phyloP scores from a whole-genome alignment of 129 eudicot species.

The Pseudognaphalium luteoalbum region DNA sequence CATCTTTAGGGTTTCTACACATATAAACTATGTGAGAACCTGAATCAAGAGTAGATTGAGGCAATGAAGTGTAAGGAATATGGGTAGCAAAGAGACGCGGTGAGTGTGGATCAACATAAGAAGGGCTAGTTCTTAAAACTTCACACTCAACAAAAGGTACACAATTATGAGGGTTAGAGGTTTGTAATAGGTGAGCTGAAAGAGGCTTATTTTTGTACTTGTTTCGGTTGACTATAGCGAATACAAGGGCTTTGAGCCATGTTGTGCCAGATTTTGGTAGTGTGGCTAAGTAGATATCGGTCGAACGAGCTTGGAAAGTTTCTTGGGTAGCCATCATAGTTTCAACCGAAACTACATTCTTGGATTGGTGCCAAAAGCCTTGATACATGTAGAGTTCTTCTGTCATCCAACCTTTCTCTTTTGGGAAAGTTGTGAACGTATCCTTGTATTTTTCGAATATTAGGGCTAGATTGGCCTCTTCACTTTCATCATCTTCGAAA shows the following conservation, averaged over 20 bases:
- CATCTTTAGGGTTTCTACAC: constrained; percentile 61
- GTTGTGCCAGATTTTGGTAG: constrained; percentile 45
- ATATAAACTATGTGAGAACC: constrained; percentile 42
- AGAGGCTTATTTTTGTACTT: background rate
- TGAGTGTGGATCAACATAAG: background rate
- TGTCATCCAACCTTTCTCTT: constrained; percentile 36
- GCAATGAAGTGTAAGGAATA: constrained; percentile 36
- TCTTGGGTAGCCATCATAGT: constrained; percentile 30
- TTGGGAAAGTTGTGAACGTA: constrained; percentile 17
- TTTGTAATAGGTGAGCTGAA: constrained; percentile 36
- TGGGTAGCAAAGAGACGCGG: constrained; percentile 36
- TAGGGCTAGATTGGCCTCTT: background rate
- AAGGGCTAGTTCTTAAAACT: constrained; percentile 24
- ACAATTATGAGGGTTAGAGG: constrained; percentile 37
- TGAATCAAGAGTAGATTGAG: constrained; percentile 33
- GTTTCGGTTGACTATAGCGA: constrained; percentile 26
- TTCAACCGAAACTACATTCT: constrained; percentile 10
- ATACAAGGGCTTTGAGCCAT: constrained; percentile 46
- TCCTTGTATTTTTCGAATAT: constrained; percentile 14
- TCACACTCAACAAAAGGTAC: constrained; percentile 32
- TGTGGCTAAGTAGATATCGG: constrained; percentile 36
- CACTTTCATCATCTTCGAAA: background rate
- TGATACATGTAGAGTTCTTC: constrained; percentile 31
- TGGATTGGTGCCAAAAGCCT: constrained; percentile 44
- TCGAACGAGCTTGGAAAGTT: constrained; percentile 28